Percentiles rank a stretch among this genome's conserved stretches.
phyloP scores from a whole-genome alignment of 805 yeast genomes.

The Alloascoidea africana region DNA sequence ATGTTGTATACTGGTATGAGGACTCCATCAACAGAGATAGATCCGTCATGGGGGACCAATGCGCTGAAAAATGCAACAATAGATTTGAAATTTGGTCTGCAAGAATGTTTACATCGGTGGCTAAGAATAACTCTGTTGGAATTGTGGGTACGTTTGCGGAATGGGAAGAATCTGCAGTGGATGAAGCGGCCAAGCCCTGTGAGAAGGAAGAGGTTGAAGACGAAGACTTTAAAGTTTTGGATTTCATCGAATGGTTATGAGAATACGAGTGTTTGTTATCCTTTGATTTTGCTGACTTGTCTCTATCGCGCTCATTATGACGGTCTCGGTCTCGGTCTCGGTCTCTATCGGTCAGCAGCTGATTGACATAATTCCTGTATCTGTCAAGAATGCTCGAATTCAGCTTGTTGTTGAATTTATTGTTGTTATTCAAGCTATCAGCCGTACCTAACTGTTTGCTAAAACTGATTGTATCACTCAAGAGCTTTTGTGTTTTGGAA shows the following conservation, averaged over 20 bases:
- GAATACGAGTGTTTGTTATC: too few species aligned
- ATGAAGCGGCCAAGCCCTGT: background rate
- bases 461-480: conserved; percentile 19
- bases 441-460: background rate
- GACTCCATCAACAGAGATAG: conserved; percentile 54
- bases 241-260: background rate
- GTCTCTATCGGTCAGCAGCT: background rate
- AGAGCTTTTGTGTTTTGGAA: conserved; percentile 30
- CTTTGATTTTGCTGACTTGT: too few species aligned
- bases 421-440: background rate
- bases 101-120: conserved; percentile 33
- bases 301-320: too few species aligned
- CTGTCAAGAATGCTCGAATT: background rate
- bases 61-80: conserved; percentile 43
- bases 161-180: background rate
- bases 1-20: conserved; percentile 23
- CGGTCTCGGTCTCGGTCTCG: too few species aligned
- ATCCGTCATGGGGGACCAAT: conserved; percentile 75
- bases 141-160: background rate
- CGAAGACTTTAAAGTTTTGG: background rate
- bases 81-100: conserved; percentile 53
- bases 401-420: background rate
- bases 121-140: conserved; percentile 35
- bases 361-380: background rate
- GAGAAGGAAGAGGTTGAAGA: background rate